phyloP scores from a whole-genome alignment of 768 basidiomycete genomes.

The Tephrocybe sp. region DNA sequence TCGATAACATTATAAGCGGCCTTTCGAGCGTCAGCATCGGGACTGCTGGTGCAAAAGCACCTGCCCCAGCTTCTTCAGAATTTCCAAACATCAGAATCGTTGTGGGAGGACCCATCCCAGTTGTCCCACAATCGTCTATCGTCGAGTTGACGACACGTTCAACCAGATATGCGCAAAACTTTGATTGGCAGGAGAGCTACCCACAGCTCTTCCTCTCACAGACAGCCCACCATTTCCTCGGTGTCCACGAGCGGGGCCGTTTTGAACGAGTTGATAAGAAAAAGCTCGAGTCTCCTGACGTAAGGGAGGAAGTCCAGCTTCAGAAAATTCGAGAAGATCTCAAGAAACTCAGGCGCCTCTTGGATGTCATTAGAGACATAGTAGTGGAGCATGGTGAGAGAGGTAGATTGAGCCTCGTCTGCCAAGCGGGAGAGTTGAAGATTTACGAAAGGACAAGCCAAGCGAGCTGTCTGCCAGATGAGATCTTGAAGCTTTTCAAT shows the following conservation, averaged over 20 bases:
- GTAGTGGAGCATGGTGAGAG: slow-evolving; percentile 51
- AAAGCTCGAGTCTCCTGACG: slow-evolving; percentile 35
- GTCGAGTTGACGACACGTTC: slow-evolving; percentile 48
- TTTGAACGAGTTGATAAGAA: slow-evolving; percentile 52
- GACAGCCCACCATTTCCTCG: slow-evolving; percentile 59
- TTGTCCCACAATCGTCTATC: slow-evolving; percentile 40
- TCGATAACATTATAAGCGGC: slow-evolving; percentile 35
- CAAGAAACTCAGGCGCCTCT: slow-evolving; percentile 35
- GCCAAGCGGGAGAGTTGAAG: slow-evolving; percentile 38
- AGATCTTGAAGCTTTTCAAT: slow-evolving; percentile 33
- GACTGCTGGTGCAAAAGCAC: slow-evolving; percentile 15
- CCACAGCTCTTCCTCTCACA: slow-evolving; percentile 71
- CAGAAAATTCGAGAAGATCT: slow-evolving; percentile 29
- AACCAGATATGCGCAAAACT: slow-evolving; percentile 22
- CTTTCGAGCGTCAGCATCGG: slow-evolving; percentile 30
- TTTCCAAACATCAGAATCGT: slow-evolving; percentile 21
- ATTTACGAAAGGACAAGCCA: slow-evolving; percentile 46
- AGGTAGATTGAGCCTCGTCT: slow-evolving; percentile 56
- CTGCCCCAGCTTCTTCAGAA: slow-evolving; percentile 13
- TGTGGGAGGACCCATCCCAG: slow-evolving; percentile 16
- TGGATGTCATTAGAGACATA: slow-evolving; percentile 42
- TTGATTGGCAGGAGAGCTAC: slow-evolving; percentile 60
- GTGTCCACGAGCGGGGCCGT: slow-evolving; percentile 49
- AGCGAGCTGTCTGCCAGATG: slow-evolving; percentile 44
- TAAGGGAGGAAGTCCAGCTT: slow-evolving; percentile 25